phyloP scores from a whole-genome alignment of 768 basidiomycete genomes.

The Goffeauzyma gilvescens region DNA sequence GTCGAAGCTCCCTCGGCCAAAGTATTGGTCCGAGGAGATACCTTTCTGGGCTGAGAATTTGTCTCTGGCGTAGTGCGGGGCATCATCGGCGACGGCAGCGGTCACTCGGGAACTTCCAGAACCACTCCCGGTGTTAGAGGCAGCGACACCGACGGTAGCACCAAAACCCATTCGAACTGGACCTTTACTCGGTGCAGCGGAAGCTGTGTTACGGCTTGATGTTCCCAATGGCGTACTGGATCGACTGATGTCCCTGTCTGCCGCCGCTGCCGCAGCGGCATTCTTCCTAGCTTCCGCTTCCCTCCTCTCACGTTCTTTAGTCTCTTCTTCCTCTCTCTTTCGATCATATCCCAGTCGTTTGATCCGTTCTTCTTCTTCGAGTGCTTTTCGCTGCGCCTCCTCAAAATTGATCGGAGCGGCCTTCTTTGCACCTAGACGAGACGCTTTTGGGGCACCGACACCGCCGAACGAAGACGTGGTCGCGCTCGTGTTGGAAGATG shows the following conservation, averaged over 20 bases:
- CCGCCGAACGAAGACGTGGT: slow-evolving; percentile 37
- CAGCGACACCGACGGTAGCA: slow-evolving; percentile 20
- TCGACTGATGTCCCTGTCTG: slow-evolving; percentile 19
- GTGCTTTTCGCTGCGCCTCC: slow-evolving; percentile 73
- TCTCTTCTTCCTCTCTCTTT: slow-evolving; percentile 64
- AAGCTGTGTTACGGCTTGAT: no score
- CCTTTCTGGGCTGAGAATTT: slow-evolving; percentile 84
- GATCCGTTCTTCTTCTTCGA: slow-evolving; percentile 79
- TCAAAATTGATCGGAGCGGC: slow-evolving; percentile 72
- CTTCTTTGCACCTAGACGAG: slow-evolving; percentile 63
- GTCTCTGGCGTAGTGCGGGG: slow-evolving; percentile 65
- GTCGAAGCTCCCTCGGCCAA: slow-evolving; percentile 75
- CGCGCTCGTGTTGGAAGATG: slow-evolving; percentile 20
- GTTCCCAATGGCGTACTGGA: slow-evolving; percentile 9
- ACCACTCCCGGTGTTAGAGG: slow-evolving; percentile 1
- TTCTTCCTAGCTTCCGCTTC: slow-evolving; percentile 33
- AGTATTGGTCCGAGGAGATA: slow-evolving; percentile 97
- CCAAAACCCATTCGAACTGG: slow-evolving; percentile 25
- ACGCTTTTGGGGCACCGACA: slow-evolving; percentile 43
- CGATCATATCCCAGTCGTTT: slow-evolving; percentile 83
- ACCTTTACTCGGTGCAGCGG: slow-evolving; percentile 9
- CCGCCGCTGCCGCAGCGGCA: slow-evolving; percentile 30
- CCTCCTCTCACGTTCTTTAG: slow-evolving; percentile 43
- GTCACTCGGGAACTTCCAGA: no score
- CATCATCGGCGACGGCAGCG: not conserved